Conservation (phyloP, 2,329 filamentous ascomycete genomes). For the Pyricularia grisea region DNA sequence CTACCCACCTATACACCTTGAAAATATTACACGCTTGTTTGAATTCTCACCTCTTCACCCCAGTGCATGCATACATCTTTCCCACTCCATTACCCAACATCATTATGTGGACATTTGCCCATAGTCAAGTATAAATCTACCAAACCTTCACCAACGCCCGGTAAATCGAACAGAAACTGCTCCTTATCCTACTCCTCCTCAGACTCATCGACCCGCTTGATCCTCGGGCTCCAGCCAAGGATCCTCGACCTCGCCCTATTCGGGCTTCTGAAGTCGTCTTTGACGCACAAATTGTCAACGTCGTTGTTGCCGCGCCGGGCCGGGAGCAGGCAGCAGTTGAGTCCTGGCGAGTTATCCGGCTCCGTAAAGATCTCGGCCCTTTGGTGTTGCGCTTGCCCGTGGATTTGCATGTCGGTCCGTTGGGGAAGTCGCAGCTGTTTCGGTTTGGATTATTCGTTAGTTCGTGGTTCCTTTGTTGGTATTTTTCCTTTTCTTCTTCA, state of each 20-base stretch:
- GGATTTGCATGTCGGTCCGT: background rate
- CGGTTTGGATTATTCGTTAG: background rate
- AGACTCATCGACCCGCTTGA: no score
- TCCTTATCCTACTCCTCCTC: no score
- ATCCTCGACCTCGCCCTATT: no score
- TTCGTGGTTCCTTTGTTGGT: background rate
- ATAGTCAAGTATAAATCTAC: no score
- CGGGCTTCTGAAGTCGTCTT: background rate
- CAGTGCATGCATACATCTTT: background rate
- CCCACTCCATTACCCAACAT: no score
- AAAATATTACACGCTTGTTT: no score
- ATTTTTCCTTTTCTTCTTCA: background rate
- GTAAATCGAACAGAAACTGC: no score
- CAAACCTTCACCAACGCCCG: no score
- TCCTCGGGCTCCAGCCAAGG: background rate
- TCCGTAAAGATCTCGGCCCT: background rate
- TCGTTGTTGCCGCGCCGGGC: background rate
- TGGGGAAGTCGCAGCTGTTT: conserved; percentile 1
- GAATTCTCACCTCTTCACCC: no score
- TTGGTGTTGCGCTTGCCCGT: background rate
- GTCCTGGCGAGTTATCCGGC: background rate
- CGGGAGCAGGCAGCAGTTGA: background rate
- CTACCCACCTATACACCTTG: background rate
- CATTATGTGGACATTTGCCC: no score
- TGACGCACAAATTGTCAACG: background rate